Evolutionary conservation across 805 yeast genomes (phyloP).

Genomic region (Pichia membranifaciens): DNA sequence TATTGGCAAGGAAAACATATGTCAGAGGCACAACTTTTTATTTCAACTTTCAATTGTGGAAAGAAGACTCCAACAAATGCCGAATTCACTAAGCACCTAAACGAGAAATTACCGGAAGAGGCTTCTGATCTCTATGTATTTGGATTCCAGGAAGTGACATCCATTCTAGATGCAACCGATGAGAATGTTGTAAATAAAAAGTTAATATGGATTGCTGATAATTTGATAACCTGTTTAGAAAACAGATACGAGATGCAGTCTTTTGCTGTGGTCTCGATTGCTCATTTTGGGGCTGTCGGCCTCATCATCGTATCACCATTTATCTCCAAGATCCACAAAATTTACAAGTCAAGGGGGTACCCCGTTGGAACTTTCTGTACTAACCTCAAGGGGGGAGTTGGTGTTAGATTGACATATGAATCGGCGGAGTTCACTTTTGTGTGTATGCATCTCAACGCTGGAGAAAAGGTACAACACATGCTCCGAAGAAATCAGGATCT

Average conservation of each 20-base stretch:
- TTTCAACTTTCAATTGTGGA: slow-evolving; percentile 53
- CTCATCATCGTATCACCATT: slow-evolving; percentile 44
- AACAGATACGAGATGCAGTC: slow-evolving; percentile 28
- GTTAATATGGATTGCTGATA: slow-evolving; percentile 33
- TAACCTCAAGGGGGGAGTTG: slow-evolving; percentile 71
- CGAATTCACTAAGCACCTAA: slow-evolving; percentile 27
- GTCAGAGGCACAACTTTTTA: slow-evolving; percentile 3
- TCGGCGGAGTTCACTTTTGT: slow-evolving; percentile 51
- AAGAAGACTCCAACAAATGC: slow-evolving; percentile 37
- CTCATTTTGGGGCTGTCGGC: slow-evolving; percentile 56
- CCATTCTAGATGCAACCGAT: slow-evolving; percentile 50
- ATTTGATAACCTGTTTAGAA: slow-evolving; percentile 32
- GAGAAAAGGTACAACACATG: slow-evolving; percentile 53
- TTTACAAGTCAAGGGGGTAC: slow-evolving; percentile 25
- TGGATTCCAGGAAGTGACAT: slow-evolving; percentile 62
- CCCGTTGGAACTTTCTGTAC: slow-evolving; percentile 57
- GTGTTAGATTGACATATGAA: slow-evolving; percentile 42
- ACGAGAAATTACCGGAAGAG: slow-evolving; percentile 8
- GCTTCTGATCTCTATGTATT: slow-evolving; percentile 47
- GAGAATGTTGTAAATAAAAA: slow-evolving; percentile 32
- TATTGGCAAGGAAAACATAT: no score
- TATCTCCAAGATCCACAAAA: slow-evolving; percentile 19
- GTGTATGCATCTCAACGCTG: slow-evolving; percentile 69
- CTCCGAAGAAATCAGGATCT: slow-evolving; percentile 50
- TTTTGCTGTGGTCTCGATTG: slow-evolving; percentile 38